A percentile compares a stretch with the other conserved stretches of the same genome.
These are phyloP conservation scores for Abrus precatorius DNA, from an alignment of 306 rosid genomes.

Conservation along the genomic window DNA sequence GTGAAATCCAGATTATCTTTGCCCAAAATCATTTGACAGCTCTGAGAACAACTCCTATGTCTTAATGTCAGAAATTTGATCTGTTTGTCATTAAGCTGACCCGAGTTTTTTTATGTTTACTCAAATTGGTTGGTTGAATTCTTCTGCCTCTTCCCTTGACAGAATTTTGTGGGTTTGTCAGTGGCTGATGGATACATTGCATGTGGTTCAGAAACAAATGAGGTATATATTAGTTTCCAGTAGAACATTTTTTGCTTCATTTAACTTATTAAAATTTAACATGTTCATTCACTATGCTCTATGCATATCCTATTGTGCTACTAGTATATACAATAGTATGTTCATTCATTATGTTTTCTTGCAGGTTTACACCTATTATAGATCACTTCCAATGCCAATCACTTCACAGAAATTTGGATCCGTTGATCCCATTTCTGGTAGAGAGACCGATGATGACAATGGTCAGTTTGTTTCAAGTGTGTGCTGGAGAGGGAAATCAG, in stretches of 20 bases:
- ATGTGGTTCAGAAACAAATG: slow-evolving; percentile 98
- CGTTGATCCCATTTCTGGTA: slow-evolving; percentile 83
- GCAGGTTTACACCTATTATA: slow-evolving; percentile 86
- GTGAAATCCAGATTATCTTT: slow-evolving; percentile 29
- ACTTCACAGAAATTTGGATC: slow-evolving; percentile 89
- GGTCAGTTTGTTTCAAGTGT: slow-evolving; percentile 95
- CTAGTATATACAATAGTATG: slow-evolving; percentile 6
- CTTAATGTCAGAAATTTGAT: slow-evolving; percentile 15
- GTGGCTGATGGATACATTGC: slow-evolving; percentile 87
- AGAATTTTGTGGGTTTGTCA: slow-evolving; percentile 96
- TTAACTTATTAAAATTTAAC: slow-evolving; percentile 16
- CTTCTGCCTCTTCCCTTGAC: slow-evolving; percentile 54
- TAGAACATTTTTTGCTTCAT: background rate
- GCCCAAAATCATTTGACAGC: slow-evolving; percentile 20
- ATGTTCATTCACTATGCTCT: slow-evolving; percentile 9
- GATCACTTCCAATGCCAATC: slow-evolving; percentile 90
- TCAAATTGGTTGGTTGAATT: slow-evolving; percentile 47
- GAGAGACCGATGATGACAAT: slow-evolving; percentile 84
- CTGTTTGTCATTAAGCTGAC: slow-evolving; percentile 39
- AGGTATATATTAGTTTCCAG: slow-evolving; percentile 64
- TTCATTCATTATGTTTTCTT: slow-evolving; percentile 18
- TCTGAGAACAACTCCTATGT: slow-evolving; percentile 17
- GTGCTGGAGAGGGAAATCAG: slow-evolving; percentile 94
- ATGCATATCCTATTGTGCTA: background rate
- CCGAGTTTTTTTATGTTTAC: slow-evolving; percentile 32